phyloP scores from a whole-genome alignment of 1,139 yeast genomes.

The Blastobotrys serpentis region DNA sequence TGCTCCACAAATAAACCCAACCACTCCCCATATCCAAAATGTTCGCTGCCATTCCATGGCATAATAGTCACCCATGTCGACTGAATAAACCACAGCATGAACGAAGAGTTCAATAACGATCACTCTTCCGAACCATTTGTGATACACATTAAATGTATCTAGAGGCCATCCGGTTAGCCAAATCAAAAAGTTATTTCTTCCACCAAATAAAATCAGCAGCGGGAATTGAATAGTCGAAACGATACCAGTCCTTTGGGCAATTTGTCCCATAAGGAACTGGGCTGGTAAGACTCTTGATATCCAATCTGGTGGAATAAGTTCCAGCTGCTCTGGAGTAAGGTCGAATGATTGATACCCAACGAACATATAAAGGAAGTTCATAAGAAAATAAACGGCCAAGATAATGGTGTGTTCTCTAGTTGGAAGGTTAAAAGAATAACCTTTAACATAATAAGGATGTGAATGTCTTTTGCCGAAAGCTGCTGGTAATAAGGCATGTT shows the following conservation, averaged over 20 bases:
- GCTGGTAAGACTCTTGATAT: constrained; percentile 35
- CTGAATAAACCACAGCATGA: constrained; percentile 33
- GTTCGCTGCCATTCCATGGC: constrained; percentile 26
- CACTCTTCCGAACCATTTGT: constrained; percentile 64
- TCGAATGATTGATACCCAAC: constrained; percentile 42
- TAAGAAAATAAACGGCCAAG: constrained; percentile 45
- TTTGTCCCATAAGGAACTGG: constrained; percentile 48
- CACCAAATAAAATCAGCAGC: constrained; percentile 54
- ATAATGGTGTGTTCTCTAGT: constrained; percentile 56
- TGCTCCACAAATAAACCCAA: constrained; percentile 44
- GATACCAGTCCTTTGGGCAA: constrained; percentile 62
- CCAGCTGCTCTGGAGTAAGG: constrained; percentile 22
- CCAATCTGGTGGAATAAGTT: constrained; percentile 22
- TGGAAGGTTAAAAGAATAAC: constrained; percentile 49
- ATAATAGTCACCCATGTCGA: constrained; percentile 17
- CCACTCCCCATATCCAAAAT: constrained; percentile 53
- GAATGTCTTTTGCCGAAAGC: constrained; percentile 46
- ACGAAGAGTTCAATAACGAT: constrained; percentile 46
- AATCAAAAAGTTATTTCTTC: constrained; percentile 65
- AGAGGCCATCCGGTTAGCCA: constrained; percentile 66
- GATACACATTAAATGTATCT: constrained; percentile 59
- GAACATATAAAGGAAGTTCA: constrained; percentile 43
- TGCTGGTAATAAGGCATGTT: constrained; percentile 50
- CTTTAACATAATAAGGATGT: constrained; percentile 35
- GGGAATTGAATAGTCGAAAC: constrained; percentile 52